Percentiles rank a stretch among this genome's conserved stretches.
phyloP scores from a whole-genome alignment of 805 yeast species.

The Schizosaccharomyces octosporus region DNA sequence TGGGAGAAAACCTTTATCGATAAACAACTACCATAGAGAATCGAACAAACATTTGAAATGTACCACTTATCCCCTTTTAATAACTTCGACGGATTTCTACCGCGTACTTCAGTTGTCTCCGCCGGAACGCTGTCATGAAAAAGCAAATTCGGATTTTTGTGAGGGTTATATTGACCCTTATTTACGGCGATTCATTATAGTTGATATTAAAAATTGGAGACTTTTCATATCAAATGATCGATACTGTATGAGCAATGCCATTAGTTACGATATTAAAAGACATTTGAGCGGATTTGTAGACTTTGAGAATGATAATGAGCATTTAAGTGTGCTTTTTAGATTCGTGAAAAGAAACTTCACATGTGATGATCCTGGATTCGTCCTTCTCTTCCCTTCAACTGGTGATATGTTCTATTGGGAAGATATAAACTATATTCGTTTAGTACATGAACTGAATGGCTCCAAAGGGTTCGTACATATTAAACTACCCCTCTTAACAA shows the following conservation, averaged over 20 bases:
- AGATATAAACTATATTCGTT: background rate
- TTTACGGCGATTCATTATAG: no score
- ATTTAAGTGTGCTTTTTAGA: background rate
- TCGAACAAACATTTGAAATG: no score
- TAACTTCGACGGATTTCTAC: background rate
- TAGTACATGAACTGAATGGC: background rate
- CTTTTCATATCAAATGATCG: no score
- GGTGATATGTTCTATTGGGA: background rate
- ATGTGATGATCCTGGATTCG: background rate
- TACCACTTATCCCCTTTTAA: background rate
- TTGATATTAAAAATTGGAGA: no score
- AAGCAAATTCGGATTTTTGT: background rate
- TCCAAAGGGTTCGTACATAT: background rate
- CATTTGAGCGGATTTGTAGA: no score
- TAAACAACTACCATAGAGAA: no score
- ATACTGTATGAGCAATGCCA: no score
- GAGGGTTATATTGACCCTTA: no score
- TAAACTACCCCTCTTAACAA: no score
- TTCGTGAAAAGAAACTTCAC: background rate
- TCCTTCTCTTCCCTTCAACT: background rate
- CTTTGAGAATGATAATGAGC: no score
- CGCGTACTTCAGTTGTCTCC: background rate
- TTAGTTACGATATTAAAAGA: no score
- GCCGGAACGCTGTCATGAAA: background rate
- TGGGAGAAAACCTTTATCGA: no score